Evolutionary conservation across 306 rosid genomes (phyloP).

Genomic region (Dryas drummondii): DNA sequence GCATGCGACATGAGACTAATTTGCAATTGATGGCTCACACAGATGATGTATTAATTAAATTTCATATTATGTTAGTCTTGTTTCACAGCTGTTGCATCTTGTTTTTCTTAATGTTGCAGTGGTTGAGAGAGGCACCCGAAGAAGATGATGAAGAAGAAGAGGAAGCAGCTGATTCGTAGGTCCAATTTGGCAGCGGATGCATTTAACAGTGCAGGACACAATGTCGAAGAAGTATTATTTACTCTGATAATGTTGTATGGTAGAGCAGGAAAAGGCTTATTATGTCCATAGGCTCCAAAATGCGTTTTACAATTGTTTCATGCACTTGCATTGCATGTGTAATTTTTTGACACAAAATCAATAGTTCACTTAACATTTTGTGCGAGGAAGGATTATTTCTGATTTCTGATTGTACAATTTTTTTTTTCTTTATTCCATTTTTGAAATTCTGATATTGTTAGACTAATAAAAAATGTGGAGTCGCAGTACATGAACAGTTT

Average conservation of each 20-base stretch:
- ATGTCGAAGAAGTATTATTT: background rate
- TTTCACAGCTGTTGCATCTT: slow-evolving; percentile 3
- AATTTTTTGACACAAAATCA: slow-evolving; percentile 7
- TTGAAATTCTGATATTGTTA: background rate
- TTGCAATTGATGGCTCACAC: background rate
- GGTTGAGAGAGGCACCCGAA: slow-evolving; percentile 84
- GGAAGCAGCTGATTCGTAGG: slow-evolving; percentile 16
- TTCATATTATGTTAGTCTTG: background rate
- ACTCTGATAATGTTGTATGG: slow-evolving; percentile 2
- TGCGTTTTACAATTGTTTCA: background rate
- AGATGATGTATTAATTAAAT: background rate
- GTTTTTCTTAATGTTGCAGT: slow-evolving; percentile 39
- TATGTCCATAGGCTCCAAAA: background rate
- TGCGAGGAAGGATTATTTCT: background rate
- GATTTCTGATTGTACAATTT: background rate
- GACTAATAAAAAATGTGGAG: background rate
- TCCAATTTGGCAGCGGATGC: slow-evolving; percentile 5
- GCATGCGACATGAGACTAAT: background rate
- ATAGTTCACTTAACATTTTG: background rate
- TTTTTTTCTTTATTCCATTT: background rate
- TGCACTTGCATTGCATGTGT: background rate
- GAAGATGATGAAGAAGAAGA: slow-evolving; percentile 69
- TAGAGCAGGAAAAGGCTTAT: background rate
- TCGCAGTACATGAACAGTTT: no score
- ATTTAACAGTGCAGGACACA: background rate